Evolutionary conservation across 371 early-diverging fungal species (phyloP).

Genomic region (Funneliformis caledonium): DNA sequence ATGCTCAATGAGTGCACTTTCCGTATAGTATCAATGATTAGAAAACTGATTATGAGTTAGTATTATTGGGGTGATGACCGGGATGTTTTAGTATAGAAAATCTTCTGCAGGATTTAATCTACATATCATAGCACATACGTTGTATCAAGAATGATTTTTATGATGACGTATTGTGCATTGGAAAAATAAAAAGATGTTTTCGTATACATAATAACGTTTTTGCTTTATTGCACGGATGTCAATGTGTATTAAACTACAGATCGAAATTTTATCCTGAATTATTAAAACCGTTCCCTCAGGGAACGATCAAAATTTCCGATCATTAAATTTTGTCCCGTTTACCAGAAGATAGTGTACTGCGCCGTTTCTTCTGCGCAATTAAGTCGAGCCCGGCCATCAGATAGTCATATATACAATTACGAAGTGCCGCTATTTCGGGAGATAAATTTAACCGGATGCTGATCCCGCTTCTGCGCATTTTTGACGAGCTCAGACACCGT

Average conservation of each 20-base stretch:
- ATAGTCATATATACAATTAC: too few relatives aligned
- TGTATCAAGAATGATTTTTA: constrained; percentile 15
- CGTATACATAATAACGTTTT: constrained; percentile 8
- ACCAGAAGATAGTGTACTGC: too few relatives aligned
- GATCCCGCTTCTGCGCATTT: too few relatives aligned
- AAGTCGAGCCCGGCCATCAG: too few relatives aligned
- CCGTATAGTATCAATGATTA: constrained; percentile 5
- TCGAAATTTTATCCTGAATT: too few relatives aligned
- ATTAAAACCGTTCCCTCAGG: too few relatives aligned
- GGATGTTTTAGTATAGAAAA: constrained; percentile 10
- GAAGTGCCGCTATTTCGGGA: too few relatives aligned
- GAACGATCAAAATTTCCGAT: too few relatives aligned
- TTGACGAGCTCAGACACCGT: too few relatives aligned
- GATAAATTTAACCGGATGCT: too few relatives aligned
- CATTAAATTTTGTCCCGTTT: too few relatives aligned
- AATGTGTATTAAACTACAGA: neutral
- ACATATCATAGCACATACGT: constrained; percentile 1
- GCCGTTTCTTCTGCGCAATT: too few relatives aligned
- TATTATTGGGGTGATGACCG: neutral
- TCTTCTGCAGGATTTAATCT: constrained; percentile 16
- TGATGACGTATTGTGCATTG: neutral
- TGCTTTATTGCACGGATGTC: neutral
- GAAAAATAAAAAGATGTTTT: neutral
- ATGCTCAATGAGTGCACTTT: constrained; percentile 3
- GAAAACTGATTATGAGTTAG: constrained; percentile 1